Evolutionary conservation across 2,329 filamentous ascomycete species (phyloP), one percentile per base, ranked within the genome.

Genomic region (Periconia sp.): DNA sequence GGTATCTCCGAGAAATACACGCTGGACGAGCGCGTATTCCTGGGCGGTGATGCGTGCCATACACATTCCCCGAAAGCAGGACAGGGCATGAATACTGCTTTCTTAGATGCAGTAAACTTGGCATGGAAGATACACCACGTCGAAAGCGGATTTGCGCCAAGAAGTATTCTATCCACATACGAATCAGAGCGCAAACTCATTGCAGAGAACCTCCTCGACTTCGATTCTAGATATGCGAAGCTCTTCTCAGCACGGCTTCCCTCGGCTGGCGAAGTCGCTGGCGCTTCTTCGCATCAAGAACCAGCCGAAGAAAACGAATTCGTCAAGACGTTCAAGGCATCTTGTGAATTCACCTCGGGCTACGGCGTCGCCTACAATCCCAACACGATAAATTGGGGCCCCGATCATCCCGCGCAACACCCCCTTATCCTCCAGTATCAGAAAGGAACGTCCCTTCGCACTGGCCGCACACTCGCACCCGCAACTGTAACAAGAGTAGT

Each of bases 71-170:
- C 82, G 40, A 86, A 85, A 68, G 82, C 82, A 11, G 82, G 82
- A 12, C 82, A 85, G 58, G 82, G 82, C 43, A 85, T 81, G 79
- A 82, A 82, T 71, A 82, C 80, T 52, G 76, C 81, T 16, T 80
- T 81, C 70, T 69, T 79, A 34, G 76, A 79, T 59, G 90, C 90
- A 1, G 82, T 90, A 47, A 97, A 96, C 69, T 78, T 97, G 28
- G 92, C 92, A 6, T 97, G 92, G 92, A 97, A 97, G 75, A 88
- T 96, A 37, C 92, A 96, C 65, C 85, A 88, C 24, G 92, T 96
- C 8, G 91, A 96, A 66, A 79, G 80, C 18, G 90, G 90, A 10
- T 89, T 95, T 55, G 89, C 90, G 1, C 74, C 84, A 21, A 86
- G 88, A 48, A 81, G 82, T 3, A 78, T 94, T 13, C 80, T 97